phyloP scores from a whole-genome alignment of 768 basidiomycete genomes.

The Rhodotorula toruloides region DNA sequence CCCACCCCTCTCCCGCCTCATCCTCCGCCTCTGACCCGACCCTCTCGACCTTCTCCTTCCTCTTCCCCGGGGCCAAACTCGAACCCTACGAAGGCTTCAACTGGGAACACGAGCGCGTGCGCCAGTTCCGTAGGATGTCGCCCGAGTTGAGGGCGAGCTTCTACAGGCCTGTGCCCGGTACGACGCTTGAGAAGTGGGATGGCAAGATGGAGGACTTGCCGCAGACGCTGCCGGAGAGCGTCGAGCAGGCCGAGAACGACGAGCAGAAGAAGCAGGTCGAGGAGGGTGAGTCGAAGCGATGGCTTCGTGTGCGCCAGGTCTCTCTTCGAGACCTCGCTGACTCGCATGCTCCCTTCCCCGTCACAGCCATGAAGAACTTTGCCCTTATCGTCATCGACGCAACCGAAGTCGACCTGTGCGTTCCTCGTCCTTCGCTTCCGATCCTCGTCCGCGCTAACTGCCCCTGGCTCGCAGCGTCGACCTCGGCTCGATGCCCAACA shows the following conservation, averaged over 20 bases:
- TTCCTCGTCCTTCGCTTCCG: background rate
- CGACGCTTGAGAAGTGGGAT: slow-evolving; percentile 53
- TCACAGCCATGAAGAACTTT: slow-evolving; percentile 53
- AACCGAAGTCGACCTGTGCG: slow-evolving; percentile 55
- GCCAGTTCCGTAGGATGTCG: slow-evolving; percentile 57
- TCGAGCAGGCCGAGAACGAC: slow-evolving; percentile 44
- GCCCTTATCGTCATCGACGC: slow-evolving; percentile 69
- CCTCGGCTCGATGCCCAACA: slow-evolving; percentile 29
- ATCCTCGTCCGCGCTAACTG: background rate
- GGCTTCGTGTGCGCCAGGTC: background rate
- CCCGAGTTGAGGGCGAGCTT: slow-evolving; percentile 65
- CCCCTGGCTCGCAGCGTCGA: slow-evolving; percentile 12
- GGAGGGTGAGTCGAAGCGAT: slow-evolving; percentile 3
- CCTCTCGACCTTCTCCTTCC: background rate
- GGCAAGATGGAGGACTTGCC: slow-evolving; percentile 62
- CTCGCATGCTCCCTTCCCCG: no score
- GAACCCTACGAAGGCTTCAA: slow-evolving; percentile 49
- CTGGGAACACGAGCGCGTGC: slow-evolving; percentile 59
- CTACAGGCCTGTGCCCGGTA: slow-evolving; percentile 65
- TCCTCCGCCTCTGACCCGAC: background rate
- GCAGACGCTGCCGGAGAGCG: slow-evolving; percentile 53
- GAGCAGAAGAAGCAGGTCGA: slow-evolving; percentile 47
- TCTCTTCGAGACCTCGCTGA: background rate
- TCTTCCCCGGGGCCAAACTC: slow-evolving; percentile 45
- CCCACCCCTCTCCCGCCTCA: slow-evolving; percentile 33